Conservation (phyloP, 805 yeast genomes). For the Debaryomyces maramus region DNA sequence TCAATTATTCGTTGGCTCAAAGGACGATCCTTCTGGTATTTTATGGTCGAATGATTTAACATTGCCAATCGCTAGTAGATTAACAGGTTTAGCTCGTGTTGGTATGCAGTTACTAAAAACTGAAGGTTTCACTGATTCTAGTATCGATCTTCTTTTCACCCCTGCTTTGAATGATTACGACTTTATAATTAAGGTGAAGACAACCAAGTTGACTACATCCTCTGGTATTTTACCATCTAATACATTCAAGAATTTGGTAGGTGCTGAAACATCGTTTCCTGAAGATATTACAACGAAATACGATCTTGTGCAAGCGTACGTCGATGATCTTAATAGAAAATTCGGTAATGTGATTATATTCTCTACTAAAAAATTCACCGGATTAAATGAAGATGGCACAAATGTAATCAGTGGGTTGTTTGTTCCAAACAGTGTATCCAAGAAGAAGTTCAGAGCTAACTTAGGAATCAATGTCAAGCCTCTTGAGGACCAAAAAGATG, state of each 20-base stretch:
- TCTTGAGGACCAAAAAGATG: conserved; percentile 45
- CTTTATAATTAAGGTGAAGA: conserved; percentile 63
- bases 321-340: conserved; percentile 58
- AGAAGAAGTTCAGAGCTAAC: conserved; percentile 75
- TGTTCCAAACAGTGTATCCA: conserved; percentile 60
- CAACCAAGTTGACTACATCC: conserved; percentile 41
- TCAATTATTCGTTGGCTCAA: conserved; percentile 81
- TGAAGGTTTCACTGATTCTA: conserved; percentile 39
- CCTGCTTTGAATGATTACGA: conserved; percentile 87
- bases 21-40: conserved; percentile 82
- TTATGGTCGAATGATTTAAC: conserved; percentile 69
- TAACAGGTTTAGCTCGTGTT: conserved; percentile 83
- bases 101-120: conserved; percentile 56
- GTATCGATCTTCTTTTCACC: conserved; percentile 61
- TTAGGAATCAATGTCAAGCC: conserved; percentile 75
- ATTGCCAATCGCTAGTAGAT: conserved; percentile 79
- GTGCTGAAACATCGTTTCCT: conserved; percentile 42
- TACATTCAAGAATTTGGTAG: conserved; percentile 62
- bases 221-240: conserved; percentile 58
- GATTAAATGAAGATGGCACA: conserved; percentile 53
- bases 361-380: conserved; percentile 58
- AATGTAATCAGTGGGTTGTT: conserved; percentile 79
- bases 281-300: conserved; percentile 47
- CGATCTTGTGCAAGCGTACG: conserved; percentile 64
- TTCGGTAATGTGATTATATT: conserved; percentile 70